Percentiles rank a stretch among this genome's conserved stretches.
phyloP scores from a whole-genome alignment of 2,329 filamentous ascomycete species.

The Fusarium devonianum region DNA sequence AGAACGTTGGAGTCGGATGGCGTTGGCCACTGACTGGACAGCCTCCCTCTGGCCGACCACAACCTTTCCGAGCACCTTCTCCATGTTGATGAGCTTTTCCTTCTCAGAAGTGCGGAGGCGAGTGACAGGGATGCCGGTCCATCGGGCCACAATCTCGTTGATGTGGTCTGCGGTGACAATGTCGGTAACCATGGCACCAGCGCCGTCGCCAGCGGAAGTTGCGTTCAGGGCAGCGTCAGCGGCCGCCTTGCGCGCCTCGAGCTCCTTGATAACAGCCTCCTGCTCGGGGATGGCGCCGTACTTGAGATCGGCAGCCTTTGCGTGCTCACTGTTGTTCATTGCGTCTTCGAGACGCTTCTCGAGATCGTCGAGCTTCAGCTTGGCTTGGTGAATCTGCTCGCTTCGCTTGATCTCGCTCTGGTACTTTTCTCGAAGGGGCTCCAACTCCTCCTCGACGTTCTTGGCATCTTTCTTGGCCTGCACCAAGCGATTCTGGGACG shows the following conservation, averaged over 20 bases:
- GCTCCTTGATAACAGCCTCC: slow-evolving; percentile 76
- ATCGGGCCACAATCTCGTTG: slow-evolving; percentile 96
- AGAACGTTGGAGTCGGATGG: slow-evolving; percentile 92
- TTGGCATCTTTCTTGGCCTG: slow-evolving; percentile 89
- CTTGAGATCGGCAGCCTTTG: slow-evolving; percentile 89
- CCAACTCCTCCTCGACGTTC: slow-evolving; percentile 92
- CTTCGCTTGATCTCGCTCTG: slow-evolving; percentile 90
- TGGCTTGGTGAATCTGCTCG: slow-evolving; percentile 91
- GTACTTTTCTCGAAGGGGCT: slow-evolving; percentile 93
- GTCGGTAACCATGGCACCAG: slow-evolving; percentile 84
- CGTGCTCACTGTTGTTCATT: slow-evolving; percentile 83
- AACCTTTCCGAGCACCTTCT: slow-evolving; percentile 80
- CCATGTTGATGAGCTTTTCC: slow-evolving; percentile 98
- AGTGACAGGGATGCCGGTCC: slow-evolving; percentile 98
- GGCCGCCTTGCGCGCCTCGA: slow-evolving; percentile 81
- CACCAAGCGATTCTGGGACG: slow-evolving; percentile 81
- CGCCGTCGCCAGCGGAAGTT: slow-evolving; percentile 61
- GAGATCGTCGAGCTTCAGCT: slow-evolving; percentile 91
- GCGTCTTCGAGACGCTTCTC: slow-evolving; percentile 93
- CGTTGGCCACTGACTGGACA: slow-evolving; percentile 90
- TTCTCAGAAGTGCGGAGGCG: slow-evolving; percentile 94
- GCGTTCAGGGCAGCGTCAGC: slow-evolving; percentile 76
- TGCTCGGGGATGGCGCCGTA: slow-evolving; percentile 98
- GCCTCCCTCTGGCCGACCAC: slow-evolving; percentile 96
- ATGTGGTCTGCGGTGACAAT: slow-evolving; percentile 97